These are phyloP conservation scores for Lindgomyces ingoldianus DNA, from an alignment of 495 filamentous ascomycete genomes.

Conservation along the genomic window DNA sequence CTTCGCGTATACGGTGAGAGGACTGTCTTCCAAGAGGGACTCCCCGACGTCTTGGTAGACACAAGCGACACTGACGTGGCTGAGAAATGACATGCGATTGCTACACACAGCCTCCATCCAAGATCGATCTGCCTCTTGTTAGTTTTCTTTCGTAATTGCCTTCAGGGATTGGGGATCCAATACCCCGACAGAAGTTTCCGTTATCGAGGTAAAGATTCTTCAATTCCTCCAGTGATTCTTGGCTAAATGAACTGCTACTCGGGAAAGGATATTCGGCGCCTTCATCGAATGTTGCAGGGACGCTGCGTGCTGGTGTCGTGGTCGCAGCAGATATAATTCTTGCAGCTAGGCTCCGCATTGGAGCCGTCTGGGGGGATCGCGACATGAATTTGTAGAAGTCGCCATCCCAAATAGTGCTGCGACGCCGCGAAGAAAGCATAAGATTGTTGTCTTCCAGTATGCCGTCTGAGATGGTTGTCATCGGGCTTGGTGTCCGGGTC, in stretches of 20 bases:
- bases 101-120: constrained; percentile 32
- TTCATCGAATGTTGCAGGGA: constrained; percentile 14
- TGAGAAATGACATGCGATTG: constrained; percentile 30
- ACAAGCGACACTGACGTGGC: constrained; percentile 28
- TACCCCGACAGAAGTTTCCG: constrained; percentile 11
- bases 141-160: not conserved
- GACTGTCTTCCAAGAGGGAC: constrained; percentile 21
- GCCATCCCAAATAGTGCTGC: constrained; percentile 25
- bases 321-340: constrained; percentile 24
- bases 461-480: constrained; percentile 15
- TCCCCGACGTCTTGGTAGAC: constrained; percentile 31
- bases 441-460: constrained; percentile 5
- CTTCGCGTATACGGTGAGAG: constrained; percentile 33
- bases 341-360: constrained; percentile 24
- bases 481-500: constrained; percentile 26
- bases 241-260: not conserved
- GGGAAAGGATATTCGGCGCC: constrained; percentile 24
- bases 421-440: constrained; percentile 9
- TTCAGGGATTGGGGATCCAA: not conserved
- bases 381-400: constrained; percentile 26
- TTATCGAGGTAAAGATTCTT: constrained; percentile 19
- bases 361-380: constrained; percentile 19
- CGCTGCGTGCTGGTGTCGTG: constrained; percentile 10
- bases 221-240: constrained; percentile 25
- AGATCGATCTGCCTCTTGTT: constrained; percentile 2